These are phyloP conservation scores for Emericellopsis atlantica DNA, from an alignment of 2,329 filamentous ascomycete species.

Conservation along the genomic window DNA sequence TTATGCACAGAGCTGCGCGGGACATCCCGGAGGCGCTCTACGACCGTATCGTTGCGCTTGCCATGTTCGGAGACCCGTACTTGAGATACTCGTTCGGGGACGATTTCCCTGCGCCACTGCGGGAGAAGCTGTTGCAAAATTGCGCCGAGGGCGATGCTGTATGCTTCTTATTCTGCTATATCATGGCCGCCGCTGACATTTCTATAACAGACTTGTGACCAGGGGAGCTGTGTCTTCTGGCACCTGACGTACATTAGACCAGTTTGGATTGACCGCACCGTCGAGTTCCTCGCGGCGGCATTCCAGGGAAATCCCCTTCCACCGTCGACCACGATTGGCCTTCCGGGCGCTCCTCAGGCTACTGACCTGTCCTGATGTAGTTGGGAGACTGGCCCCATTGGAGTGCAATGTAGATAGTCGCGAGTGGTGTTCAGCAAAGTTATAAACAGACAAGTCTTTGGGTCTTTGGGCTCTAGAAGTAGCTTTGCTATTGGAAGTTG, in stretches of 20 bases:
- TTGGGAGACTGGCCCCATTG: neutral
- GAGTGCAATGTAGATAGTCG: neutral
- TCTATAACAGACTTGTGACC: constrained; percentile 1
- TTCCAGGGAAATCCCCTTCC: neutral
- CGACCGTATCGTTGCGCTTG: constrained; percentile 3
- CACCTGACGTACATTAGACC: constrained; percentile 4
- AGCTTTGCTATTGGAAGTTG: neutral
- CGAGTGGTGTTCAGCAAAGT: neutral
- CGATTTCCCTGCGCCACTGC: constrained; percentile 2
- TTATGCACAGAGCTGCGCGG: constrained; percentile 3
- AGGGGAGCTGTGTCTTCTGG: constrained; percentile 1
- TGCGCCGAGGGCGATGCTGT: constrained; percentile 4
- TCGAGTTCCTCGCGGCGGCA: constrained; percentile 1
- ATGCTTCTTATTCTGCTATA: neutral
- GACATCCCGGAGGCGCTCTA: constrained; percentile 2
- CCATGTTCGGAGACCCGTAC: constrained; percentile 6
- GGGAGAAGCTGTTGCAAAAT: constrained; percentile 3
- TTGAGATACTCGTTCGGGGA: neutral
- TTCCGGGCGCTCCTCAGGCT: neutral
- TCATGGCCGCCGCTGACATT: neutral
- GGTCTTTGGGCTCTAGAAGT: neutral
- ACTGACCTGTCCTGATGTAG: neutral
- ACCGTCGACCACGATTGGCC: neutral
- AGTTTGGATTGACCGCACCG: constrained; percentile 2
- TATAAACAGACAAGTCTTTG: neutral